These are phyloP conservation scores for Suaeda aralocaspica DNA, from an alignment of 148 eudicot genomes.

Conservation along the genomic window DNA sequence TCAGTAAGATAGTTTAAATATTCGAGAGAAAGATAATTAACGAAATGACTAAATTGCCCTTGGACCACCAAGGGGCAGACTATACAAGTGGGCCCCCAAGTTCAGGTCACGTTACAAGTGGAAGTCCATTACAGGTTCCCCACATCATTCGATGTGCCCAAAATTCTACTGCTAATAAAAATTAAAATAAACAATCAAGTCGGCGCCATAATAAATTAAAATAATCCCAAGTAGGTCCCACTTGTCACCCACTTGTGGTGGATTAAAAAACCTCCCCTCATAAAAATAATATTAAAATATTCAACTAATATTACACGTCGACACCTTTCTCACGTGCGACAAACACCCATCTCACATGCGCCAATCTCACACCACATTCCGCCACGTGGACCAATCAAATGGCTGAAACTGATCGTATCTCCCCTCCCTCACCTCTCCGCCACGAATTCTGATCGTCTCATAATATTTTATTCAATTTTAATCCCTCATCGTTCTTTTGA, in stretches of 20 bases:
- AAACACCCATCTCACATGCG: slow-evolving; percentile 19
- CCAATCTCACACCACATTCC: background rate
- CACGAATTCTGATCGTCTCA: slow-evolving; percentile 47
- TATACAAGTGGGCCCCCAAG: background rate
- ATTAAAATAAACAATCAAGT: background rate
- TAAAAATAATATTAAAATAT: background rate
- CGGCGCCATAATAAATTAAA: background rate
- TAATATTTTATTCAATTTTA: slow-evolving; percentile 8
- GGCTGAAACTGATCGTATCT: slow-evolving; percentile 53
- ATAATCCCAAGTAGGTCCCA: slow-evolving; percentile 1
- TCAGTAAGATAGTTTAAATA: too few species aligned
- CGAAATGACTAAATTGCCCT: too few species aligned
- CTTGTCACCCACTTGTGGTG: slow-evolving; percentile 10
- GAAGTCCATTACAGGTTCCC: background rate
- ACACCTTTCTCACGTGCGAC: background rate
- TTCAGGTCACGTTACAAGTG: background rate
- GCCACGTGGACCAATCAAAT: slow-evolving; percentile 49
- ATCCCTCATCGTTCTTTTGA: slow-evolving; percentile 41
- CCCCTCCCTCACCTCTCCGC: slow-evolving; percentile 38
- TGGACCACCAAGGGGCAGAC: too few species aligned
- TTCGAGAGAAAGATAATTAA: too few species aligned
- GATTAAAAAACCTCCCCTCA: background rate
- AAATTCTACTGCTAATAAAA: background rate
- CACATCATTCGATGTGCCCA: background rate
- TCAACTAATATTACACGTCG: background rate